A percentile compares a stretch with the other conserved stretches of the same genome.
phyloP scores from a whole-genome alignment of 2,329 filamentous ascomycete genomes.

The Cladophialophora exuberans region DNA sequence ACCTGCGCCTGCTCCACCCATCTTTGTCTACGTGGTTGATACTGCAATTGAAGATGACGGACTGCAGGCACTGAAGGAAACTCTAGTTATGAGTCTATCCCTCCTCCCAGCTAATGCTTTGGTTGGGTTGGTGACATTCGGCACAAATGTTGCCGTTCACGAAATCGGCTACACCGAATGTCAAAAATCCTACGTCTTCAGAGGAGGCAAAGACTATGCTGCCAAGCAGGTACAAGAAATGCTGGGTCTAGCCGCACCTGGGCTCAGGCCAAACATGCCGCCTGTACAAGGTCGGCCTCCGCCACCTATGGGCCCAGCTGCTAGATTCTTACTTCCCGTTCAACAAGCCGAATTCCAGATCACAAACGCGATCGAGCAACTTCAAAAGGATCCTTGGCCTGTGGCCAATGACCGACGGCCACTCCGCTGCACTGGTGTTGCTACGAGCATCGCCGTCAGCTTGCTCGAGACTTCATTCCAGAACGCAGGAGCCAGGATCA shows the following conservation, averaged over 20 bases:
- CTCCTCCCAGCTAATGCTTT: slow-evolving; percentile 65
- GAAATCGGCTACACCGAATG: slow-evolving; percentile 98
- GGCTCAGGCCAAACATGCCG: slow-evolving; percentile 72
- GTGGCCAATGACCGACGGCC: slow-evolving; percentile 90
- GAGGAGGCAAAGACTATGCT: slow-evolving; percentile 96
- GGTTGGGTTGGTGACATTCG: slow-evolving; percentile 69
- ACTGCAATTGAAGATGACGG: slow-evolving; percentile 71
- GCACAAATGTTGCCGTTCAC: slow-evolving; percentile 92
- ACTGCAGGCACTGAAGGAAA: slow-evolving; percentile 68
- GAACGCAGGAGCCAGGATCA: slow-evolving; percentile 91
- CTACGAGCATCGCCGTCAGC: slow-evolving; percentile 91
- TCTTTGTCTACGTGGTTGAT: slow-evolving; percentile 70
- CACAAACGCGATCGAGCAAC: slow-evolving; percentile 90
- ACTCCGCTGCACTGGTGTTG: slow-evolving; percentile 90
- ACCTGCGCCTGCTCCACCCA: slow-evolving; percentile 66
- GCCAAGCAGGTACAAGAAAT: slow-evolving; percentile 99
- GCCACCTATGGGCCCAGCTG: slow-evolving; percentile 76
- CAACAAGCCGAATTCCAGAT: slow-evolving; percentile 97
- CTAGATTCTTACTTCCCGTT: slow-evolving; percentile 90
- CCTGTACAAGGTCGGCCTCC: slow-evolving; percentile 74
- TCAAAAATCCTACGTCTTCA: slow-evolving; percentile 97
- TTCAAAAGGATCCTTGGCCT: slow-evolving; percentile 97
- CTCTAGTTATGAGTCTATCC: slow-evolving; percentile 68
- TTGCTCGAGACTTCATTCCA: slow-evolving; percentile 93
- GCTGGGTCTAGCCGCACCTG: slow-evolving; percentile 78